Evolutionary conservation across 2,329 filamentous ascomycete genomes (phyloP), one percentile per base, ranked within the genome.

Genomic region (Cladophialophora carrionii): DNA sequence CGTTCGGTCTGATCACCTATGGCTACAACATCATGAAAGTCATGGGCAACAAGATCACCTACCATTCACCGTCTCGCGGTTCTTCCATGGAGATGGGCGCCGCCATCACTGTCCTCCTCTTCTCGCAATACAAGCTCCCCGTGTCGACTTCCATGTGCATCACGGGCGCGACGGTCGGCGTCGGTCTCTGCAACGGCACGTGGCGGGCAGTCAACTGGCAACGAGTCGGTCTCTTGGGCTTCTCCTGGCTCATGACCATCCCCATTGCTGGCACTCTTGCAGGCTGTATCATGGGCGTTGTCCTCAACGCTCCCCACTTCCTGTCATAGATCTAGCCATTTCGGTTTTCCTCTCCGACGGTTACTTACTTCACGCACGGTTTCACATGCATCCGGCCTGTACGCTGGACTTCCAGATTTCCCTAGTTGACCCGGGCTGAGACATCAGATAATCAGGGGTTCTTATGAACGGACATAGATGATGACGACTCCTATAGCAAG

Each of bases 1-100:
- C 83, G 54, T 68, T 87, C 49, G 90, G 89, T 71, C 82, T 92
- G 63, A 81, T 88, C 73, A 91, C 89, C 14, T 92, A 91, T 72
- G 90, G 89, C 9, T 92, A 91, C 81, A 91, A 92, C 81, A 92
- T 92, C 79, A 92, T 92, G 89, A 91, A 90, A 80, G 87, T 90
- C 77, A 91, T 92, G 89, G 90, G 90, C 60, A 92, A 92, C 83
- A 90, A 90, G 78, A 87, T 90, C 76, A 91, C 88, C 64, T 89
- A 89, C 77, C 88, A 90, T 76, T 85, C 83, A 2, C 84, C 84
- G 4, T 81, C 76, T 69, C 74, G 83, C 72, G 83, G 81, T 58
- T 90, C 80, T 71, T 91, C 88, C 57, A 92, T 92, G 89, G 90
- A 92, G 75, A 85, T 92, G 84, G 90, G 90, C 54, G 89, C 90